A percentile compares a stretch with the other conserved stretches of the same genome.
These are phyloP conservation scores for Yamadazyma akitaensis DNA, from an alignment of 805 yeast genomes.

Conservation along the genomic window DNA sequence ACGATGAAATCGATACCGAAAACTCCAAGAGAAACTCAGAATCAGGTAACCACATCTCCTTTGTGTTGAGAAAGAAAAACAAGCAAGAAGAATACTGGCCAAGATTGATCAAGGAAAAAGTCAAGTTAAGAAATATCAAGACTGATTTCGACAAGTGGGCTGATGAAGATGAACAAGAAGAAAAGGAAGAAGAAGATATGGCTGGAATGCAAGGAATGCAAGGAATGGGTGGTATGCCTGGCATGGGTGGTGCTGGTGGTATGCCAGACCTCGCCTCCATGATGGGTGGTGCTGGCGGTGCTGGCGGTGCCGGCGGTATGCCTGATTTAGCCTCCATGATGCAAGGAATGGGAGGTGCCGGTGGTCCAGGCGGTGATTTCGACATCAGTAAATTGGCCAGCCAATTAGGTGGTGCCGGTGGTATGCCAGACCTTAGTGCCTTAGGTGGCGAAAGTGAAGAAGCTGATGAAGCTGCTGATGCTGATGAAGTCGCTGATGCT, in stretches of 20 bases:
- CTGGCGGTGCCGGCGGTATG: slow-evolving; percentile 25
- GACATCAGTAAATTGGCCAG: slow-evolving; percentile 40
- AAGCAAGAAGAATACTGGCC: slow-evolving; percentile 87
- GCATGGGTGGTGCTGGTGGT: slow-evolving; percentile 14
- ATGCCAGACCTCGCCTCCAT: slow-evolving; percentile 19
- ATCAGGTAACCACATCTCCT: slow-evolving; percentile 57
- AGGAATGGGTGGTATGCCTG: slow-evolving; percentile 22
- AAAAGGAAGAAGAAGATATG: slow-evolving; percentile 45
- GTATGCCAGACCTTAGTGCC: slow-evolving; percentile 14
- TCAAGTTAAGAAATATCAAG: slow-evolving; percentile 73
- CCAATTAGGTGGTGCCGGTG: slow-evolving; percentile 43
- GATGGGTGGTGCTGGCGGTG: slow-evolving; percentile 19
- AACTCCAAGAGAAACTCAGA: slow-evolving; percentile 52
- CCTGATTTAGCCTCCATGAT: slow-evolving; percentile 19
- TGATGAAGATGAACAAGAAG: slow-evolving; percentile 97
- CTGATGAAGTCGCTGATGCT: slow-evolving; percentile 18
- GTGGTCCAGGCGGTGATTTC: slow-evolving; percentile 22
- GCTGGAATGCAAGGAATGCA: slow-evolving; percentile 31
- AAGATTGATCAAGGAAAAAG: slow-evolving; percentile 83
- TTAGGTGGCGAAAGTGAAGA: slow-evolving; percentile 26
- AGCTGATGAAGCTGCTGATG: slow-evolving; percentile 21
- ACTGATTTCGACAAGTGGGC: slow-evolving; percentile 98
- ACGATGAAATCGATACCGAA: slow-evolving; percentile 66
- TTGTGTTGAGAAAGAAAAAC: slow-evolving; percentile 68
- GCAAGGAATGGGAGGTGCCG: slow-evolving; percentile 27